Conservation (phyloP, 1,284 basidiomycete genomes). For the Apiotrichum siamense region DNA sequence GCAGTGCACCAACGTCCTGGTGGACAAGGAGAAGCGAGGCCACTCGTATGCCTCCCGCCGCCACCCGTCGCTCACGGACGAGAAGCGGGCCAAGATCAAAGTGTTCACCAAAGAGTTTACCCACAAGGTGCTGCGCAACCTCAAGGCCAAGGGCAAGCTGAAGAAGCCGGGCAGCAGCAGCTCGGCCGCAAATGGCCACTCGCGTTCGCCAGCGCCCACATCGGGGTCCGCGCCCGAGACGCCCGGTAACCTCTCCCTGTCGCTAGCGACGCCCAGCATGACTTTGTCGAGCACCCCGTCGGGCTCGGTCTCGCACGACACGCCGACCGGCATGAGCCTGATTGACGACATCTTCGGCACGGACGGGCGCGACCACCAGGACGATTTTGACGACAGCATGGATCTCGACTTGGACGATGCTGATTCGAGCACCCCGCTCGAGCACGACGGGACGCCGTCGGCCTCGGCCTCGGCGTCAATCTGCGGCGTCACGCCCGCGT, state of each 20-base stretch:
- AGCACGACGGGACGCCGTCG: neutral
- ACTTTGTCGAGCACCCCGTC: slow-evolving; percentile 1
- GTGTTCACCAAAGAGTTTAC: slow-evolving; percentile 85
- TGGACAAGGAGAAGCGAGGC: slow-evolving; percentile 90
- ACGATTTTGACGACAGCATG: slow-evolving; percentile 1
- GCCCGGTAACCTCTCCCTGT: neutral
- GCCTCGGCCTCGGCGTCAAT: neutral
- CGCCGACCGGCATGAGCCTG: slow-evolving; percentile 5
- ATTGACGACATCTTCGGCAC: slow-evolving; percentile 20
- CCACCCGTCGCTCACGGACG: slow-evolving; percentile 71
- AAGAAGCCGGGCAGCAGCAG: neutral
- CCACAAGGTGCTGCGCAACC: slow-evolving; percentile 40
- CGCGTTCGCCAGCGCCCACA: neutral
- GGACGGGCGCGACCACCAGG: slow-evolving; percentile 3
- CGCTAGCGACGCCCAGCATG: slow-evolving; percentile 4
- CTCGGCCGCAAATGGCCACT: neutral
- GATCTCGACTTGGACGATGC: slow-evolving; percentile 6
- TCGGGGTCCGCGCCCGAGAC: neutral
- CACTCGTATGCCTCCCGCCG: slow-evolving; percentile 63
- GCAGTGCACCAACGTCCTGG: slow-evolving; percentile 70
- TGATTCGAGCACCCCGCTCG: neutral
- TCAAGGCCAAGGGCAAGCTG: slow-evolving; percentile 44
- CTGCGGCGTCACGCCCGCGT: slow-evolving; percentile 1
- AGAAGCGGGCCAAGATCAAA: slow-evolving; percentile 85
- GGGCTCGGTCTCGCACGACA: neutral